Evolutionary conservation across 345 rosid genomes (phyloP), one percentile per base, ranked within the genome.

Genomic region (Populus euphratica): DNA sequence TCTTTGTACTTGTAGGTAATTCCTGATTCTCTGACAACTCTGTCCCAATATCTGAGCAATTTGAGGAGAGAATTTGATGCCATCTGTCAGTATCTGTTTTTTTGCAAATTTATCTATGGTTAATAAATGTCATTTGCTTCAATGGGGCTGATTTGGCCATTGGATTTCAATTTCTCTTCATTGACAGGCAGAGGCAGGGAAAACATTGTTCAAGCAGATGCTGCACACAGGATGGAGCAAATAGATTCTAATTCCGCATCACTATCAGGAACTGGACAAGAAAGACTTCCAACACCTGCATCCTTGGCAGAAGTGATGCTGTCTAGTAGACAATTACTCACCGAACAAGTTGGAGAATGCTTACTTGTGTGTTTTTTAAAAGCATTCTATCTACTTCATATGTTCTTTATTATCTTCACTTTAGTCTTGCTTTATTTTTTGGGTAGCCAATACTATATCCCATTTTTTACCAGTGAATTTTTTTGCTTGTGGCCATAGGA

Each of bases 271-370:
- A 73, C 81, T 61, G 78, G 38, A 35, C 80, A 70, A 67, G 89
- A 85, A 77, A 85, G 89, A 72, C 89, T 92, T 76, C 96, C 96
- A 64, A 87, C 93, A 29, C 94, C 92, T 67, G 90, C 86, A 85
- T 86, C 89, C 73, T 83, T 92, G 88, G 89, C 92, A 20, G 91
- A 87, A 74, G 86, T 90, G 76, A 68, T 92, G 80, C 73, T 65
- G 64, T 87, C 91, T 76, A 82, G 90, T 70, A 88, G 92, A 80
- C 91, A 83, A 76, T 73, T 92, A 69, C 92, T 90, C 68, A 73
- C 68, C 68, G 90, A 86, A 77, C 92, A 92, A 81, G 87, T 82
- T 79, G 87, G 86, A 69, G 92, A 89, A 78, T 80, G 85, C 83
- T 78, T 90, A 31, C 87, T 73, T 73, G 96, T 92, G 77, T 73